Percentiles rank a stretch among this genome's conserved stretches.
Evolutionary conservation across 75 land plant species (phyloP).

Genomic region (Cunninghamia lanceolata): DNA sequence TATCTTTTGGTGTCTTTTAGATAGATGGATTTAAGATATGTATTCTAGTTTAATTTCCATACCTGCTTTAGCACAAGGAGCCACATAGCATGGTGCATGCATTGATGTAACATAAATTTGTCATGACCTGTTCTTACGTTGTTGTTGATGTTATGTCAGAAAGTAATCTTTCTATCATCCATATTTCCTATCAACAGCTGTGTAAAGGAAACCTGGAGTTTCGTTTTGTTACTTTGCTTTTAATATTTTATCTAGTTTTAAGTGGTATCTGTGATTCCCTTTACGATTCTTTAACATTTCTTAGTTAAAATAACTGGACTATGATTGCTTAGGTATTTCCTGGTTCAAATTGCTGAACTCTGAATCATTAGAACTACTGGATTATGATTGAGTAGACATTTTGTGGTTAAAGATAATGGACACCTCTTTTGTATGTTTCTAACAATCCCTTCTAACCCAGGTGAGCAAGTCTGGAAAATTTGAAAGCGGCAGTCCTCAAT

Average conservation of each 20-base stretch:
- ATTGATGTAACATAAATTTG: not conserved
- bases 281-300: not conserved
- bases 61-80: not conserved
- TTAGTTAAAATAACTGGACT: not conserved
- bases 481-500: conserved; percentile 65
- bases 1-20: no score
- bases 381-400: not conserved
- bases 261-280: not conserved
- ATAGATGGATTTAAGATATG: no score
- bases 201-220: not conserved
- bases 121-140: not conserved
- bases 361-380: not conserved
- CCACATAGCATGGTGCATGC: not conserved
- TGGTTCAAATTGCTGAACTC: not conserved
- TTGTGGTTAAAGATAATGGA: not conserved
- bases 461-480: conserved; percentile 66
- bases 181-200: not conserved
- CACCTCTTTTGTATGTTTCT: not conserved
- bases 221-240: not conserved
- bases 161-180: not conserved
- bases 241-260: not conserved
- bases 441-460: conserved; percentile 24
- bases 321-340: not conserved
- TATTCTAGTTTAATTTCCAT: not conserved
- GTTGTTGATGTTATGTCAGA: not conserved